A percentile compares a stretch with the other conserved stretches of the same genome.
Conservation (phyloP, 371 early-diverging fungal species). For the Mortierella sp. region DNA sequence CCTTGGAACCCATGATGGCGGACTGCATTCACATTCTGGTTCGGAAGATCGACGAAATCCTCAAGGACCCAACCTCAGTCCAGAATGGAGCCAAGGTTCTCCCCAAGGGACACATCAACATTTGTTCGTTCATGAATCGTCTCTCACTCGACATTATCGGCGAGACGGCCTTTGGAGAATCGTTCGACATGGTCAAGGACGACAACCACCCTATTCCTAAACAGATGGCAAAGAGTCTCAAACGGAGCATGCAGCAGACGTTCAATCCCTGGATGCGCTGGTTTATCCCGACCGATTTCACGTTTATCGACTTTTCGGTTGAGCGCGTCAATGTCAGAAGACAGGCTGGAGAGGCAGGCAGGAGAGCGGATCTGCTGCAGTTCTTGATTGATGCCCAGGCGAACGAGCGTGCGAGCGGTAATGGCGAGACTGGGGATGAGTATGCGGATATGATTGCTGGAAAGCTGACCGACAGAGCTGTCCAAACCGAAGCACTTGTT, state of each 20-base stretch:
- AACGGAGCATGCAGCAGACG: constrained; percentile 33
- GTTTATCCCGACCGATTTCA: constrained; percentile 27
- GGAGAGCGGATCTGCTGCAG: constrained; percentile 46
- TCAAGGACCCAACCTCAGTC: constrained; percentile 26
- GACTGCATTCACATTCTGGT: constrained; percentile 30
- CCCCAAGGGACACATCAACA: constrained; percentile 32
- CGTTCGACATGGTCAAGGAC: constrained; percentile 38
- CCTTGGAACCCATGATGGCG: constrained; percentile 44
- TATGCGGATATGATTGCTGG: constrained; percentile 47
- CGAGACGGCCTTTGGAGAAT: constrained; percentile 42
- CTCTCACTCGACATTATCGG: constrained; percentile 47
- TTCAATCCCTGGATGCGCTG: constrained; percentile 42
- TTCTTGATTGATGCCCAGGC: constrained; percentile 49
- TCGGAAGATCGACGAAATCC: constrained; percentile 36
- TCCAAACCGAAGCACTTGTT: constrained; percentile 32
- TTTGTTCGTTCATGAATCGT: constrained; percentile 40
- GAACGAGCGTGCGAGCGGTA: constrained; percentile 31
- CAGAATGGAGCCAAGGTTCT: constrained; percentile 22
- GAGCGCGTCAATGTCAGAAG: constrained; percentile 21
- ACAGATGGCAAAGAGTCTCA: constrained; percentile 38
- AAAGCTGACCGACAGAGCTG: constrained; percentile 40
- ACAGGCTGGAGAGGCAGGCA: constrained; percentile 21
- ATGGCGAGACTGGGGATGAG: constrained; percentile 40
- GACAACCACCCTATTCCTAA: constrained; percentile 36
- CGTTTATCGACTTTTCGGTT: constrained; percentile 27